Evolutionary conservation across 805 yeast genomes (phyloP), one percentile per base, ranked within the genome.

Genomic region (Candida namnaoensis): DNA sequence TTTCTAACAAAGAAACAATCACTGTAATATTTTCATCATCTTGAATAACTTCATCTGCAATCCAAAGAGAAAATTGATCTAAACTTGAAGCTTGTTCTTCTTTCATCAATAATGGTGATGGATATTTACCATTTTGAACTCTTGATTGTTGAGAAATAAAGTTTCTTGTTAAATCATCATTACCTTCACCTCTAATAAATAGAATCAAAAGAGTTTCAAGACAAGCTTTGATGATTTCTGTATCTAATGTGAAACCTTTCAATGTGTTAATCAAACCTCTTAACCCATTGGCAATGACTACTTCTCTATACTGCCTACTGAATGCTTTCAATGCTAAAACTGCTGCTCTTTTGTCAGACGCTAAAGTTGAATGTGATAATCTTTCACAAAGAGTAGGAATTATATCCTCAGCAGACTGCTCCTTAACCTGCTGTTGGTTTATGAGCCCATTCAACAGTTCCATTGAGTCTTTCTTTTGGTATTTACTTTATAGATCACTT

Each of bases 41-140:
- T 62, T 85, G 90, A 1, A 90, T 83, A 51, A 93, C 67, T 53
- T 88, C 97, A 61, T 93, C 99, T 0, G 98, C 88, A 30, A 93
- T 85, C 95, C 97, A 90, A 42, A 90, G 64, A 1, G 96, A 85
- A 49, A 93, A 85, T 53, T 88, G 95, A 57, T 90, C 98, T 11
- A 78, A 75, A 4, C 64, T 49, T 23, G 58, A 55, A 5, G 67
- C 62, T 4, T 71, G 58, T 45, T 68, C 72, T 36, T 74, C 74
- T 39, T 72, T 78, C 60, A 74, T 62, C 26, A 78, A 64, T 15
- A 80, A 62, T 3, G 93, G 93, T 3, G 88, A 79, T 0, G 90
- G 87, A 49, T 83, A 84, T 53, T 82, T 82, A 11, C 91, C 91
- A 61, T 82, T 81, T 53, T 80, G 82, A 23, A 74, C 51, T 47